phyloP scores from a whole-genome alignment of 1,139 yeast species.

The Sugiyamaella neomexicana region DNA sequence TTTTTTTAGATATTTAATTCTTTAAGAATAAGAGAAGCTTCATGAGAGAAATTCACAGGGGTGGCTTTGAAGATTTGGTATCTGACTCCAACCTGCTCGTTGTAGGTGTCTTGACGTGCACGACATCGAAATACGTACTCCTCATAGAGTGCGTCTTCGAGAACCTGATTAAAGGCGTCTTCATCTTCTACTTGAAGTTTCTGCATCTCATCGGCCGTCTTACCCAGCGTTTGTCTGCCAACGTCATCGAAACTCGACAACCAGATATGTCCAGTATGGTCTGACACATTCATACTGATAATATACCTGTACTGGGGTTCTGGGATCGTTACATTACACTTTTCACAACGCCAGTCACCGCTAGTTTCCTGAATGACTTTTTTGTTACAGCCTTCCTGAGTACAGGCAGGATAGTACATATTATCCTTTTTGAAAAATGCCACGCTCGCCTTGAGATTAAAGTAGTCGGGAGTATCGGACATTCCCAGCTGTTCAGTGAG shows the following conservation, averaged over 20 bases:
- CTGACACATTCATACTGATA: slow-evolving; percentile 68
- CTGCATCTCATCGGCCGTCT: slow-evolving; percentile 66
- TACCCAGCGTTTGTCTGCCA: slow-evolving; percentile 67
- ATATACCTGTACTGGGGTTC: slow-evolving; percentile 80
- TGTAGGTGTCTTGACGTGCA: slow-evolving; percentile 81
- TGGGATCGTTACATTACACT: slow-evolving; percentile 69
- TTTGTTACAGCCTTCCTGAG: slow-evolving; percentile 67
- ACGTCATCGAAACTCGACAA: slow-evolving; percentile 83
- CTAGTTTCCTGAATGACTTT: slow-evolving; percentile 75
- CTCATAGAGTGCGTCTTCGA: slow-evolving; percentile 59
- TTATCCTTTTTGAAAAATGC: slow-evolving; percentile 70
- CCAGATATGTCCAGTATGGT: slow-evolving; percentile 84
- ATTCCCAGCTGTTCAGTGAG: slow-evolving; percentile 70
- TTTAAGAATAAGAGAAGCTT: slow-evolving; percentile 58
- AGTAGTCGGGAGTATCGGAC: slow-evolving; percentile 70
- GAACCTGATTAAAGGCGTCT: slow-evolving; percentile 48
- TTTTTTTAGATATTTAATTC: slow-evolving; percentile 40
- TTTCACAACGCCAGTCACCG: slow-evolving; percentile 90
- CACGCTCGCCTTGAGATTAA: slow-evolving; percentile 70
- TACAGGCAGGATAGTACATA: slow-evolving; percentile 91
- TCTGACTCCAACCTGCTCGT: slow-evolving; percentile 75
- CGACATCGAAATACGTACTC: slow-evolving; percentile 74
- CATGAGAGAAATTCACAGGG: slow-evolving; percentile 60
- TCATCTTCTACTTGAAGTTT: slow-evolving; percentile 51
- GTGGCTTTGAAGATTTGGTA: slow-evolving; percentile 62